A percentile compares a stretch with the other conserved stretches of the same genome.
Conservation (phyloP, 2,329 filamentous ascomycete genomes). For the Trichophyton equinum region DNA sequence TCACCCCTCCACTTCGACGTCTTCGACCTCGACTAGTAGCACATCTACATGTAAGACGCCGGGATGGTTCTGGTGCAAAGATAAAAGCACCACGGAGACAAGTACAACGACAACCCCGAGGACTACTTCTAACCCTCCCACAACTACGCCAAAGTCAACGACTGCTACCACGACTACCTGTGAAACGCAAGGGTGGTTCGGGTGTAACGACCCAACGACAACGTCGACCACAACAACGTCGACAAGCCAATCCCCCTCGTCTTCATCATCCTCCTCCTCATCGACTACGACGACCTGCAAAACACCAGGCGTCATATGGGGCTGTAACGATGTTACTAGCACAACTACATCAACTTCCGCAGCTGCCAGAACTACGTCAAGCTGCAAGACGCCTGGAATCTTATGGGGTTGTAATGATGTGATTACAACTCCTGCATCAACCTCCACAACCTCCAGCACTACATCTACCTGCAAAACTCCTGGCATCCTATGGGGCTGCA, state of each 20-base stretch:
- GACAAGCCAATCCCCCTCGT: constrained; percentile 13
- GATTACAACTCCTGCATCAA: constrained; percentile 19
- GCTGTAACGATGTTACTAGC: constrained; percentile 37
- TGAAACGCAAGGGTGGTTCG: constrained; percentile 28
- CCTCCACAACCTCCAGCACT: constrained; percentile 3
- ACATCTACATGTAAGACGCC: constrained; percentile 31
- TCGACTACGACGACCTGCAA: constrained; percentile 27
- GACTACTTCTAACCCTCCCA: constrained; percentile 16
- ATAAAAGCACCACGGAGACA: constrained; percentile 23
- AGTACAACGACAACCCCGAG: constrained; percentile 16
- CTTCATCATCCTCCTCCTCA: constrained; percentile 13
- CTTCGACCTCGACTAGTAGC: constrained; percentile 18
- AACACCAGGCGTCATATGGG: constrained; percentile 46
- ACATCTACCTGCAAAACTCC: constrained; percentile 36
- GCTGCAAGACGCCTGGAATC: constrained; percentile 41
- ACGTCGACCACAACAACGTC: constrained; percentile 13
- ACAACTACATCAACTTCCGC: constrained; percentile 14
- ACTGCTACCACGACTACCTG: constrained; percentile 20
- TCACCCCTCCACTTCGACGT: neutral
- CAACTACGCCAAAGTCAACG: constrained; percentile 15
- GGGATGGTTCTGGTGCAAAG: constrained; percentile 34
- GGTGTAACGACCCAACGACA: constrained; percentile 26
- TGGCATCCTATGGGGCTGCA: constrained; percentile 47
- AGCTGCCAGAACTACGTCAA: constrained; percentile 10
- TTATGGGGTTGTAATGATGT: constrained; percentile 46